These are phyloP conservation scores for Emmonsia crescens DNA, from an alignment of 2,329 filamentous ascomycete genomes.

Conservation along the genomic window DNA sequence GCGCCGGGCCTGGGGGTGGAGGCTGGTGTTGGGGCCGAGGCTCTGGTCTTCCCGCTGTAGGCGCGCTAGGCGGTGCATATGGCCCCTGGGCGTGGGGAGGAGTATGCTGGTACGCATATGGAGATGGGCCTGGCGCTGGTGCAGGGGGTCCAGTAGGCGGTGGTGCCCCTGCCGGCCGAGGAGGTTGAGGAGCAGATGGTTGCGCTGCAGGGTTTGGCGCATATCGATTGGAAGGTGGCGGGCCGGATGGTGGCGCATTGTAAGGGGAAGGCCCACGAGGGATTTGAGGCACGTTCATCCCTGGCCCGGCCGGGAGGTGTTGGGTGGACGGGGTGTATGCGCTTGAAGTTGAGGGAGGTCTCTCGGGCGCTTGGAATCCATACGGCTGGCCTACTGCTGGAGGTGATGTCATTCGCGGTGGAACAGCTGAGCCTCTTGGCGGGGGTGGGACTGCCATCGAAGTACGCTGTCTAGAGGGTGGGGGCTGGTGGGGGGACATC, in stretches of 20 bases:
- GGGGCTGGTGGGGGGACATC: constrained; percentile 44
- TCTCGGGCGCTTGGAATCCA: constrained; percentile 36
- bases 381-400: constrained; percentile 45
- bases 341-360: constrained; percentile 48
- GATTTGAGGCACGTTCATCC: constrained; percentile 43
- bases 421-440: constrained; percentile 9
- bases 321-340: constrained; percentile 52
- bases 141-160: constrained; percentile 30
- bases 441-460: constrained; percentile 35
- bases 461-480: constrained; percentile 45
- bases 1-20: constrained; percentile 27
- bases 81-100: constrained; percentile 26
- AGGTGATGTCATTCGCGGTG: constrained; percentile 68
- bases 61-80: constrained; percentile 35
- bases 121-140: constrained; percentile 37
- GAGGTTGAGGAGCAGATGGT: constrained; percentile 35
- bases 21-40: constrained; percentile 22
- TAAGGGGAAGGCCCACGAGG: constrained; percentile 76
- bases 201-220: constrained; percentile 55
- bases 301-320: constrained; percentile 28
- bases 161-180: constrained; percentile 40
- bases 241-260: constrained; percentile 61
- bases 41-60: constrained; percentile 18
- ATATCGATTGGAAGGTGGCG: constrained; percentile 65
- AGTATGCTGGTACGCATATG: constrained; percentile 43